phyloP scores from a whole-genome alignment of 805 yeast genomes.

The Candida ipomoeae region DNA sequence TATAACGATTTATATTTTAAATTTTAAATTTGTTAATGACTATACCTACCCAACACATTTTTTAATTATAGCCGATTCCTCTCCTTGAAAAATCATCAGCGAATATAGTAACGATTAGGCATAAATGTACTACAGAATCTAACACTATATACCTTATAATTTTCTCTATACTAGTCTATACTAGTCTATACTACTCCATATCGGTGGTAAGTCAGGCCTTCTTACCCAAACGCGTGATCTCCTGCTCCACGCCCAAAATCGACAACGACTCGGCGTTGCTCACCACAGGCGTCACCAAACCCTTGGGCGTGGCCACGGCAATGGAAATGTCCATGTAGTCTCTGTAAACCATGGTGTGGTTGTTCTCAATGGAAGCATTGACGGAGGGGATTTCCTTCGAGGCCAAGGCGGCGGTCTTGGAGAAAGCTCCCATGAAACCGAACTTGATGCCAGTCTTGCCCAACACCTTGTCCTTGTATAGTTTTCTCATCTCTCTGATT shows the following conservation, averaged over 20 bases:
- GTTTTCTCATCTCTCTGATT: conserved; percentile 88
- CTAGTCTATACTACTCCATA: too few species aligned
- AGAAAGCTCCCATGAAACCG: conserved; percentile 98
- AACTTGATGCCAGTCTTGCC: conserved; percentile 91
- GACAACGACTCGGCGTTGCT: conserved; percentile 93
- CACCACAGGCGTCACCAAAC: conserved; percentile 95
- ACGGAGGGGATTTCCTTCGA: conserved; percentile 93
- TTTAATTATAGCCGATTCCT: too few species aligned
- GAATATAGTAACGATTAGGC: too few species aligned
- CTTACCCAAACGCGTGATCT: conserved; percentile 72
- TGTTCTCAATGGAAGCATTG: conserved; percentile 89
- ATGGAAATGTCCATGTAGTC: conserved; percentile 94
- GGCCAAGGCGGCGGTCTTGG: conserved; percentile 90
- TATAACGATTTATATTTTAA: too few species aligned
- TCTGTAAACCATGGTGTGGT: conserved; percentile 90
- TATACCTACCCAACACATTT: too few species aligned
- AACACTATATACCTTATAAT: too few species aligned
- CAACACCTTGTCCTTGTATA: conserved; percentile 93
- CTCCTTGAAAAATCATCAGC: too few species aligned
- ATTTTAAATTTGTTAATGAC: too few species aligned
- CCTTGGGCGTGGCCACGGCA: conserved; percentile 99
- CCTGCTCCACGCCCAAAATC: conserved; percentile 85
- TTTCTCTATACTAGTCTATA: too few species aligned
- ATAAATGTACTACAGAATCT: too few species aligned
- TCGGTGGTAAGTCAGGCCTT: too few species aligned